Evolutionary conservation across 768 basidiomycete genomes (phyloP).

Genomic region (Mycena filopes): DNA sequence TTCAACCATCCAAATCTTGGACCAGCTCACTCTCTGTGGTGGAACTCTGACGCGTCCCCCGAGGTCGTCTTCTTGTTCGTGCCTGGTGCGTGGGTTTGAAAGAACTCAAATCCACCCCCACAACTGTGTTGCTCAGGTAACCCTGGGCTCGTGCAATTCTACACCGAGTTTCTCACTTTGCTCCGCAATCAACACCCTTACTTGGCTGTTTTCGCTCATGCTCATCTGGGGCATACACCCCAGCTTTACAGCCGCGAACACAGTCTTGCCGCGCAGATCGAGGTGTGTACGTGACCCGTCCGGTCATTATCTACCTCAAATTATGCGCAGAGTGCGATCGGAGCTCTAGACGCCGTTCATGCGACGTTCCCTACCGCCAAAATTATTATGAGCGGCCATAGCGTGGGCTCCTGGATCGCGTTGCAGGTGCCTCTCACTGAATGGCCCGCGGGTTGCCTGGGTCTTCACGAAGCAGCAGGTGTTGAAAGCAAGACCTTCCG

Average conservation of each 20-base stretch:
- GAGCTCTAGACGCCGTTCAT: constrained; percentile 59
- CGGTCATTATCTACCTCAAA: neutral
- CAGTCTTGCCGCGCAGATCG: constrained; percentile 61
- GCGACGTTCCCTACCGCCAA: constrained; percentile 46
- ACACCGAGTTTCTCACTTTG: constrained; percentile 68
- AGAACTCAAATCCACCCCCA: constrained; percentile 1
- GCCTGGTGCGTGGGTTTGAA: constrained; percentile 48
- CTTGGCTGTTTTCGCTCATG: constrained; percentile 68
- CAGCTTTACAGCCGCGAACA: constrained; percentile 42
- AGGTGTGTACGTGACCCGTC: constrained; percentile 33
- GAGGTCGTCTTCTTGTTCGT: constrained; percentile 58
- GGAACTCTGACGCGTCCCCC: constrained; percentile 45
- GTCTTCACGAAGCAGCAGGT: too few species aligned
- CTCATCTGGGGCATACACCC: constrained; percentile 73
- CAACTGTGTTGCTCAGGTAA: constrained; percentile 48
- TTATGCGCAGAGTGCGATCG: constrained; percentile 52
- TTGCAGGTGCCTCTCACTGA: constrained; percentile 65
- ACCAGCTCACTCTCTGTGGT: constrained; percentile 63
- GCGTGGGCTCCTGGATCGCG: constrained; percentile 78
- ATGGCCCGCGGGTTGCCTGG: too few species aligned
- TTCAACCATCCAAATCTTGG: constrained; percentile 55
- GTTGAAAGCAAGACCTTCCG: constrained; percentile 55
- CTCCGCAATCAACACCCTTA: constrained; percentile 52
- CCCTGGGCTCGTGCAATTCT: constrained; percentile 74
- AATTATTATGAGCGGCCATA: constrained; percentile 70